Conservation (phyloP, 345 rosid genomes). For the Salix caprea region DNA sequence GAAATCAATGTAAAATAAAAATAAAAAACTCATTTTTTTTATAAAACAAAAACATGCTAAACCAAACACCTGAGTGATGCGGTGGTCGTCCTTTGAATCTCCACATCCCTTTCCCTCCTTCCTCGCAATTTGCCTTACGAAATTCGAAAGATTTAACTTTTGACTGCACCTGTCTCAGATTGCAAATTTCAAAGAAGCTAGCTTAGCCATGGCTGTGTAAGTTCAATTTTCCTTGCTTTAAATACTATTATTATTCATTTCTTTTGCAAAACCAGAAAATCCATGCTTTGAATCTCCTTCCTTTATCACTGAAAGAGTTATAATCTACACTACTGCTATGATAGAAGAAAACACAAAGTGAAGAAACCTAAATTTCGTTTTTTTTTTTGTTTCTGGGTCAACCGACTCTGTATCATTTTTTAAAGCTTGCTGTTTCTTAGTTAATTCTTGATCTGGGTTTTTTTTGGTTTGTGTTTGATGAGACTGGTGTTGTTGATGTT, state of each 20-base stretch:
- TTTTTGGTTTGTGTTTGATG: not conserved
- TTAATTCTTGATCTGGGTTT: not conserved
- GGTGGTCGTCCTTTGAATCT: not conserved
- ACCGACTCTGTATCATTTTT: not conserved
- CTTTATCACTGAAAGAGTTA: not conserved
- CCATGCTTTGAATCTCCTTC: not conserved
- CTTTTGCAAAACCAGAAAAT: not conserved
- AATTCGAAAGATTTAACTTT: not conserved
- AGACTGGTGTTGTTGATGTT: not conserved
- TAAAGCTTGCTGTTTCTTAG: not conserved
- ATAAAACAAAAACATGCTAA: too few species aligned
- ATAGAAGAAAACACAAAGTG: not conserved
- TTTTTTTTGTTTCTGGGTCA: not conserved
- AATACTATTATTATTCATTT: not conserved
- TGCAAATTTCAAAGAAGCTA: not conserved
- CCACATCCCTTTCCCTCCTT: not conserved
- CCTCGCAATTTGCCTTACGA: not conserved
- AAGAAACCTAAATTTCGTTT: not conserved
- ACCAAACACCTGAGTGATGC: not conserved
- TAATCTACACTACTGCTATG: not conserved
- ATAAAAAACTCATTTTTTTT: too few species aligned
- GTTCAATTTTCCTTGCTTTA: not conserved
- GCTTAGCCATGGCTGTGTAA: constrained; percentile 14
- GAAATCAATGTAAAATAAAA: too few species aligned
- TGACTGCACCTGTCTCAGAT: not conserved